These are phyloP conservation scores for Candida sanyaensis DNA, from an alignment of 1,139 yeast species.

Conservation along the genomic window DNA sequence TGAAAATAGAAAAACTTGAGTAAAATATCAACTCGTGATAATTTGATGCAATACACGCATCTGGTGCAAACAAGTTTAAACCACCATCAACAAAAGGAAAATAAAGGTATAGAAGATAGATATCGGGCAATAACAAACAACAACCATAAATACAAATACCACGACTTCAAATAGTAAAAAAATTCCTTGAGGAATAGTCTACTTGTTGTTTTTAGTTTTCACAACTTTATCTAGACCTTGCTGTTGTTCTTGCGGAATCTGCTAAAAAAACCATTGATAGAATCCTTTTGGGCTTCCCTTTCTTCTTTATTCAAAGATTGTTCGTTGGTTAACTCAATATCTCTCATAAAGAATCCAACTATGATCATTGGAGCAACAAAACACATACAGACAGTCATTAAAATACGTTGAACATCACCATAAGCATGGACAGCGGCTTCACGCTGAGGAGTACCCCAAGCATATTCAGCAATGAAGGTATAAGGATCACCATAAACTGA, in stretches of 20 bases:
- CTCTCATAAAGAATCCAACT: constrained; percentile 34
- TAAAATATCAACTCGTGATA: neutral
- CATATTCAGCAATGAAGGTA: constrained; percentile 23
- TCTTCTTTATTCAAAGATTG: constrained; percentile 21
- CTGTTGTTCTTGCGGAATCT: constrained; percentile 4
- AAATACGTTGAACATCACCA: constrained; percentile 33
- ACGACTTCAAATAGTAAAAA: too few relatives aligned
- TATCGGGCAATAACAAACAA: too few relatives aligned
- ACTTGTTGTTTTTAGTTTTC: too few relatives aligned
- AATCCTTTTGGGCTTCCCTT: constrained; percentile 12
- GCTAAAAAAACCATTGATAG: constrained; percentile 6
- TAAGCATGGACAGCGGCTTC: constrained; percentile 31
- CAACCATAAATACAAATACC: too few relatives aligned
- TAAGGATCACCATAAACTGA: constrained; percentile 32
- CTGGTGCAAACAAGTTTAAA: too few relatives aligned
- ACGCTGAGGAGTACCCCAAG: constrained; percentile 39
- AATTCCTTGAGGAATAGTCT: too few relatives aligned
- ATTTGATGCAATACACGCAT: too few relatives aligned
- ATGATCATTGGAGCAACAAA: constrained; percentile 36
- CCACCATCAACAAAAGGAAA: too few relatives aligned
- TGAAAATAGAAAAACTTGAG: neutral
- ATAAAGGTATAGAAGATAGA: too few relatives aligned
- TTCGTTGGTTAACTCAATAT: constrained; percentile 28
- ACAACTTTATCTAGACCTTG: neutral
- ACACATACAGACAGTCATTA: constrained; percentile 32